Base-by-base conservation (phyloP, 140 eudicot species). In the Bidens hawaiensis region DNA sequence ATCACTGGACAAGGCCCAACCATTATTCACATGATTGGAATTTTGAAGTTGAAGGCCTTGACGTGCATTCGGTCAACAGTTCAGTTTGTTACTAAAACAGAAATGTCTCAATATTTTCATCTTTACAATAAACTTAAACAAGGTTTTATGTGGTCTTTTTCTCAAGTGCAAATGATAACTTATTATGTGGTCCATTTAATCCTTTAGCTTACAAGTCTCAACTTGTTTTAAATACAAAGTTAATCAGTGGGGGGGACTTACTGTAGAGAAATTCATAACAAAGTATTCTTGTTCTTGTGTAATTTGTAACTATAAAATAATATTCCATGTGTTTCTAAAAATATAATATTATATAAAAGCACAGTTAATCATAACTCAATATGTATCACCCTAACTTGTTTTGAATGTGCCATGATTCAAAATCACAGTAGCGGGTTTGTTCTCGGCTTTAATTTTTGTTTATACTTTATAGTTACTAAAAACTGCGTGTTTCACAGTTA, bases 111-210 rank as follows among this genome's bases (percentile, higher is more conserved):
- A 1, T 38, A 38, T 38, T 38, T 38, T 47, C 26, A 47, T 47
- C 53, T 17, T 47, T 47, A 47, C 24, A 19, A 16, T 47, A 18
- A 47, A 47, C 3, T 47, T 18, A 47, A 47, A 47, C 53, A 47
- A 47, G 53, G 53, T 47, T 47, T 47, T 18, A 12, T 47, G 53
- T 47, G 53, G 53, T 47, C 53, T 25, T 47, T 47, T 15, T 47
- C 25, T 47, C 53, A 47, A 9, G 7, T 47, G 53, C 53, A 47
- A 47, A 47, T 47, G 53, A 47, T 47, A 47, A 47, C 53, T 17
- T 17, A 9, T 47, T 47, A 47, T 47, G 26, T 47, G 53, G 53
- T 47, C 53, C 53, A n/a, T 47, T 15, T 47, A 47, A 24, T 47
- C 14, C n/a, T 47, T 47, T 18, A 47, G 53, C 25, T 47, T 18